These are phyloP conservation scores for Boletus speciosus DNA, from an alignment of 768 basidiomycete species.

Conservation along the genomic window DNA sequence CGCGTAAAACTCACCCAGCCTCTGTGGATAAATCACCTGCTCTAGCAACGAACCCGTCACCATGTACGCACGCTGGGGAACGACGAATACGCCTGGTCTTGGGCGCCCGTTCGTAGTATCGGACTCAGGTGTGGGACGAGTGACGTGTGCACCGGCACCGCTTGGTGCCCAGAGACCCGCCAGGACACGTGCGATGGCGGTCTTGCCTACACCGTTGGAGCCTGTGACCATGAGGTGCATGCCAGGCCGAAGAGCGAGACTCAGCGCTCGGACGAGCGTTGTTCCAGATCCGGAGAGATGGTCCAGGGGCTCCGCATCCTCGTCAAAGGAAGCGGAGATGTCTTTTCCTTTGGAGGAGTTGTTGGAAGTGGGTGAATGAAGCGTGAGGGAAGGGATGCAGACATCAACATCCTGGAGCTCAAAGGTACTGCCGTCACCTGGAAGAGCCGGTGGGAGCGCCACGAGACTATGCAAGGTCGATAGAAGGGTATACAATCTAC, in stretches of 20 bases:
- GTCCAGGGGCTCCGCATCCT: slow-evolving; percentile 14
- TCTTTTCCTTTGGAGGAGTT: not conserved
- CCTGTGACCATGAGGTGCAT: slow-evolving; percentile 95
- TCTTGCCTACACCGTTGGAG: slow-evolving; percentile 90
- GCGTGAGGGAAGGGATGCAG: slow-evolving; percentile 45
- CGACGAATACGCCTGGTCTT: slow-evolving; percentile 61
- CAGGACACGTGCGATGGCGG: slow-evolving; percentile 81
- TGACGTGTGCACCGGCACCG: slow-evolving; percentile 33
- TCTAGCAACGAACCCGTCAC: slow-evolving; percentile 82
- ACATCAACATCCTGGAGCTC: slow-evolving; percentile 69
- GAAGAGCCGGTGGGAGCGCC: slow-evolving; percentile 41
- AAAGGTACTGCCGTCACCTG: slow-evolving; percentile 42
- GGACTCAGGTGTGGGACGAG: slow-evolving; percentile 23
- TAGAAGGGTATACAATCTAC: slow-evolving; percentile 79
- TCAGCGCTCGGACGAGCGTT: slow-evolving; percentile 67
- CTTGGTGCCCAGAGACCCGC: slow-evolving; percentile 84
- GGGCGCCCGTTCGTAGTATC: slow-evolving; percentile 35
- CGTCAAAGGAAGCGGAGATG: slow-evolving; percentile 2
- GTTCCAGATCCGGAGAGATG: slow-evolving; percentile 22
- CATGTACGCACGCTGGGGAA: slow-evolving; percentile 94
- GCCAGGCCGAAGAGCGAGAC: slow-evolving; percentile 57
- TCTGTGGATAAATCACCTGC: slow-evolving; percentile 90
- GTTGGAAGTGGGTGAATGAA: not conserved
- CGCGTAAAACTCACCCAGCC: slow-evolving; percentile 64
- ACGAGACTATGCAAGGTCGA: slow-evolving; percentile 79